Evolutionary conservation across 129 eudicot genomes (phyloP).

Genomic region (Logfia minima): DNA sequence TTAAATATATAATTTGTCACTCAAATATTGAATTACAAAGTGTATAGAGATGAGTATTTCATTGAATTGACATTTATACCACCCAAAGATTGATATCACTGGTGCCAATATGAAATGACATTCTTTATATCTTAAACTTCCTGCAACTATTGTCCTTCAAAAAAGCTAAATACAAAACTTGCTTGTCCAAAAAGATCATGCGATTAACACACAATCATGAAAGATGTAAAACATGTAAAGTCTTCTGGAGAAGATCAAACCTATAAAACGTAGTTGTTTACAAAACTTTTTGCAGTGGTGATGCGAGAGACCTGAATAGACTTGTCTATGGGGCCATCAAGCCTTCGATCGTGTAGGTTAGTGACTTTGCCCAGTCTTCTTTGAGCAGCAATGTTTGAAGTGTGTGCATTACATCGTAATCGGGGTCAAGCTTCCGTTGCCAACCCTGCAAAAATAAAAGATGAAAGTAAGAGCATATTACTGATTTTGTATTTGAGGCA

Average conservation of each 20-base stretch:
- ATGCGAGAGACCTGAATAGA: neutral
- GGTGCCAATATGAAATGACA: slow-evolving; percentile 19
- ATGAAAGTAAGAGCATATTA: neutral
- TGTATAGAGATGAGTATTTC: neutral
- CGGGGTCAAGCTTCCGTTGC: slow-evolving; percentile 96
- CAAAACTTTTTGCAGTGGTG: slow-evolving; percentile 33
- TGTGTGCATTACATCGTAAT: slow-evolving; percentile 80
- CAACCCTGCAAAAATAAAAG: slow-evolving; percentile 56
- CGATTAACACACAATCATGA: neutral
- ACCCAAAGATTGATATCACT: slow-evolving; percentile 20
- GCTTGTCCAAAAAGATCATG: neutral
- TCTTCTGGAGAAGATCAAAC: neutral
- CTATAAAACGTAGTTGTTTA: slow-evolving; percentile 16
- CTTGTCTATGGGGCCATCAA: slow-evolving; percentile 75
- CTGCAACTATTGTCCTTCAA: slow-evolving; percentile 12
- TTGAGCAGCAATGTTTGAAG: slow-evolving; percentile 75
- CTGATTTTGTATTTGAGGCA: neutral
- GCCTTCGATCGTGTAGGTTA: slow-evolving; percentile 84
- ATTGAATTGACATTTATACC: slow-evolving; percentile 18
- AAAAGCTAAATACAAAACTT: slow-evolving; percentile 5
- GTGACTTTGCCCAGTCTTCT: slow-evolving; percentile 85
- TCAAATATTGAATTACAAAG: neutral
- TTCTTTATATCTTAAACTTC: slow-evolving; percentile 35
- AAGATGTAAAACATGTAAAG: neutral
- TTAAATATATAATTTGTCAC: neutral